These are phyloP conservation scores for Coleophoma eucalyptorum DNA, from an alignment of 2,329 filamentous ascomycete genomes.

Conservation along the genomic window DNA sequence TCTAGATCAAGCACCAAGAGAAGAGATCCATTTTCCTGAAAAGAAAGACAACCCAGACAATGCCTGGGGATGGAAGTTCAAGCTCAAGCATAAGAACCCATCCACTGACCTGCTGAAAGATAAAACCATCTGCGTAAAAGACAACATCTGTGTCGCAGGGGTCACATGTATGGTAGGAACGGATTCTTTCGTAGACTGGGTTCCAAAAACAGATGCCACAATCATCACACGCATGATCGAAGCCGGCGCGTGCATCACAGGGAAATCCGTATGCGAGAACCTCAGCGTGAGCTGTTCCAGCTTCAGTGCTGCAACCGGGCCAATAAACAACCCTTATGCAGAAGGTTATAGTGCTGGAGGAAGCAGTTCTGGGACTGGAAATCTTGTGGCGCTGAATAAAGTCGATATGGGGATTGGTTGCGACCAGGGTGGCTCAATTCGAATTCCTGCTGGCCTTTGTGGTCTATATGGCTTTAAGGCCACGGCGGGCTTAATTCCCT, in stretches of 20 bases:
- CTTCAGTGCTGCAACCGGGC: conserved; percentile 41
- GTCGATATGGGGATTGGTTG: conserved; percentile 43
- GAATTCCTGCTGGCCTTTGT: conserved; percentile 60
- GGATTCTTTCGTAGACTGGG: conserved; percentile 45
- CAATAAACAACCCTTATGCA: conserved; percentile 40
- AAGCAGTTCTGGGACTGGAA: conserved; percentile 43
- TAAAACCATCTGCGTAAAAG: conserved; percentile 48
- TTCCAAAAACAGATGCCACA: conserved; percentile 47
- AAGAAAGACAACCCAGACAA: conserved; percentile 14
- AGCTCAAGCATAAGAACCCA: conserved; percentile 11
- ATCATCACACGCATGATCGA: conserved; percentile 46
- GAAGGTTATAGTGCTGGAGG: conserved; percentile 45
- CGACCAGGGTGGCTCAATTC: conserved; percentile 71
- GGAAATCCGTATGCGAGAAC: conserved; percentile 51
- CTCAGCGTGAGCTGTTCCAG: conserved; percentile 45
- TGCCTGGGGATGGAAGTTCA: conserved; percentile 13
- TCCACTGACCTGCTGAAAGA: conserved; percentile 27
- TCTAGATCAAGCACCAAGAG: background rate
- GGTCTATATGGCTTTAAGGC: conserved; percentile 19
- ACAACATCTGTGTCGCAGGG: conserved; percentile 49
- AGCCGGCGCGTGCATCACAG: conserved; percentile 44
- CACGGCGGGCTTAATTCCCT: conserved; percentile 17
- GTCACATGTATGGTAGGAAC: conserved; percentile 51
- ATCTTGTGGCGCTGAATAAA: conserved; percentile 37
- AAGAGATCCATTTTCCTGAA: conserved; percentile 9